Conservation (phyloP, 1,284 basidiomycete genomes). For the Cerioporus squamosus region DNA sequence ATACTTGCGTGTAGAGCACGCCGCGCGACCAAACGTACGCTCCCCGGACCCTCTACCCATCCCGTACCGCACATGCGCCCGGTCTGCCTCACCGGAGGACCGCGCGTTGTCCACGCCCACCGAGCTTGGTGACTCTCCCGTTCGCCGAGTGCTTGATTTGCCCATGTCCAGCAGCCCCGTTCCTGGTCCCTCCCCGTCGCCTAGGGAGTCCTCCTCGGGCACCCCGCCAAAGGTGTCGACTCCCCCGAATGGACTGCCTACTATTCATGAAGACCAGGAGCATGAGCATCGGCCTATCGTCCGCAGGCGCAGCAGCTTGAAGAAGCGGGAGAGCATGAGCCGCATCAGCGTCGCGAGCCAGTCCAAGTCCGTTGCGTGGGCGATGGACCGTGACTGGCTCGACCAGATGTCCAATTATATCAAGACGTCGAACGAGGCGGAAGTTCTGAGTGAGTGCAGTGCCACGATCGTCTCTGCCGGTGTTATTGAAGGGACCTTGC, state of each 20-base stretch:
- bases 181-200: constrained; percentile 14
- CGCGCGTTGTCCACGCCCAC: constrained; percentile 12
- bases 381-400: constrained; percentile 63
- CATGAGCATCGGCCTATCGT: constrained; percentile 38
- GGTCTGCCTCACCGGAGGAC: constrained; percentile 13
- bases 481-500: neutral
- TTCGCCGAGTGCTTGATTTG: constrained; percentile 18
- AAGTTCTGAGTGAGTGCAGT: constrained; percentile 53
- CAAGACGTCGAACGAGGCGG: constrained; percentile 54
- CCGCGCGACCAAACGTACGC: constrained; percentile 28
- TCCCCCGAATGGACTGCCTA: constrained; percentile 33
- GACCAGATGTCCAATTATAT: constrained; percentile 60
- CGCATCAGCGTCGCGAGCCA: constrained; percentile 56
- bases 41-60: constrained; percentile 43
- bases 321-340: constrained; percentile 48
- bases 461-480: neutral
- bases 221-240: constrained; percentile 27
- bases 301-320: constrained; percentile 65
- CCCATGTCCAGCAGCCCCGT: constrained; percentile 16
- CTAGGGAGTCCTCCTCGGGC: constrained; percentile 8
- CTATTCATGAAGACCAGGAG: constrained; percentile 32
- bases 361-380: constrained; percentile 75
- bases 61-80: constrained; percentile 35
- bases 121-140: constrained; percentile 16
- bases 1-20: constrained; percentile 17